Base-by-base conservation (phyloP, 2,329 filamentous ascomycete genomes). In the Verticillium isaacii region DNA sequence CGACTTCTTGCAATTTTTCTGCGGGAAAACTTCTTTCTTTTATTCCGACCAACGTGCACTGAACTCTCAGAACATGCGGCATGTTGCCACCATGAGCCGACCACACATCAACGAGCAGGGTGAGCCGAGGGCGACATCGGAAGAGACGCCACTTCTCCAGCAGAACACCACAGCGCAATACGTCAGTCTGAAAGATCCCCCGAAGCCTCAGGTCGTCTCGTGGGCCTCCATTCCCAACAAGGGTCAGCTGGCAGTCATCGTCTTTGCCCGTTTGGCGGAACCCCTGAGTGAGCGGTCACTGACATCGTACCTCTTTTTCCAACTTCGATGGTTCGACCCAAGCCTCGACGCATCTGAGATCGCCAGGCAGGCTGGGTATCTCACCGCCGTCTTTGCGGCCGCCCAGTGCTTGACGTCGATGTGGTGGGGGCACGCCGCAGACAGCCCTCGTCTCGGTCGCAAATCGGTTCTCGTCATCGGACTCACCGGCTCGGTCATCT, bases 401-500 rank as follows among this genome's bases (percentile, higher is more conserved):
- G 67, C 67, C 7, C 67, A 68, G 41, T 67, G 65, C 45, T 32
- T 65, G 45, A 67, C 65, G 4, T 61, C 62, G 14, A 65, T 67
- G 61, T 65, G 61, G 58, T 67, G 66, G 66, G 64, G 65, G 5
- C 64, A 60, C 19, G 63, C 63, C 14, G 67, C 64, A 5, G 66
- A 68, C 29, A 60, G 56, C 37, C 59, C 62, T 39, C 56, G 39
- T 19, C 57, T 66, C 4, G 67, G 66, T 29, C 66, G 66, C 19
- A 68, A 67, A 52, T 57, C 61, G 15, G 67, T 68, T 29, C 41
- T 68, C 12, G 19, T 67, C 19, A 61, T 67, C 9, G 67, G 67
- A 1, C 62, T 68, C 12, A 25, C 60, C 7, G 67, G 66, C 3
- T 89, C 89, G 0, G 83, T 84, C 60, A 72, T 91, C 12, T 88